Base-by-base conservation (phyloP, 2,329 filamentous ascomycete species). In the Hymenoscyphus albidus region DNA sequence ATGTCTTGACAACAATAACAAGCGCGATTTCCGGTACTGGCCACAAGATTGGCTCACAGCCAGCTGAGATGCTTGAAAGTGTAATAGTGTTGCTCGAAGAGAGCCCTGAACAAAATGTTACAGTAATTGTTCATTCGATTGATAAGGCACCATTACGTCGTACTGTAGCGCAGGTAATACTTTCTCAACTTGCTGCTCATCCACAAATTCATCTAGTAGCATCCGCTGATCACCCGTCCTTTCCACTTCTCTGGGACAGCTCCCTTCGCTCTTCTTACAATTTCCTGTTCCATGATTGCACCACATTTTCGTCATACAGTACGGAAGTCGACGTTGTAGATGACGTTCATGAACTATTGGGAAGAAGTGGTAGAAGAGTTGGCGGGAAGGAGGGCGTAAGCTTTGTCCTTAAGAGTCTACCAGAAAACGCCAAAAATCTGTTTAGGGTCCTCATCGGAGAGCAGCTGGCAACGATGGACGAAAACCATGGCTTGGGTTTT, bases 241-340 rank as follows among this genome's bases (percentile, higher is more conserved):
- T 97, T 73, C 81, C 92, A 0, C 79, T 97, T 1, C 83, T 98
- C 60, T 99, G 94, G 93, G 93, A 97, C 77, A 88, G 91, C 62
- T 88, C 88, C 62, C 82, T 93, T n/a, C 89, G 91, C 58, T 89
- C 92, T 16, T 86, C 90, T 35, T 92, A 93, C 77, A 90, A 91
- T 75, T 93, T 97, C 70, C 80, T 92, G 35, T 97, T 96, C 77
- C 95, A 99, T 79, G 93, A 99, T 78, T 90, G 90, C 72, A 98
- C 95, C 0, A 98, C 95, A 0, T 97, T 97, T 74, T 82, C 85
- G 0, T 83, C 91, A 0, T 92, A 91, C 71, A 81, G 83, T 12
- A 82, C 84, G 2, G 93, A 97, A 75, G 79, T 92, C 7, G 92
- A 96, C 72, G 87, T 91, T 1, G 92, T 98, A 2, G 93, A 98